Evolutionary conservation across 768 basidiomycete species (phyloP).

Genomic region (Saitozyma sp.): DNA sequence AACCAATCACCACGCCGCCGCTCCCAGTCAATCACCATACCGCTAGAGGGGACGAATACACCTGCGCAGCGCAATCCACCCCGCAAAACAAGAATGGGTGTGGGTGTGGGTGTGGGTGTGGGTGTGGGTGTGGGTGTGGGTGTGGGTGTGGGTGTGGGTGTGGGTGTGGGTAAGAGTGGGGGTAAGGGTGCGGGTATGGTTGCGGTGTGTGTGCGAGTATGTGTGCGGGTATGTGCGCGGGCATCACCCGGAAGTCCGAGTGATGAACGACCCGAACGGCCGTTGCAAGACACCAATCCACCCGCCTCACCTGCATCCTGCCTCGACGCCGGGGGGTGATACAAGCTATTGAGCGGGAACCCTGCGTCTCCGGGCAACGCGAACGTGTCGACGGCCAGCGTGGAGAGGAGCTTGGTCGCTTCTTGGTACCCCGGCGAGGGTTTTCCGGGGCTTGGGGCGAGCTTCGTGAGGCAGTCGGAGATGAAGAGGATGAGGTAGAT

Average conservation of each 20-base stretch:
- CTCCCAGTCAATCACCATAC: no score
- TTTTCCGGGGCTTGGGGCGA: constrained; percentile 63
- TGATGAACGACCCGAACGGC: neutral
- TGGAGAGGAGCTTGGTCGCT: constrained; percentile 85
- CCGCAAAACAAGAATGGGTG: no score
- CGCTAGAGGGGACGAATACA: no score
- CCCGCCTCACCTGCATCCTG: constrained; percentile 68
- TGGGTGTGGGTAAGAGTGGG: no score
- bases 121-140: no score
- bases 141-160: no score
- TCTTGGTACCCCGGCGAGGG: constrained; percentile 60
- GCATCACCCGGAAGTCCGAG: no score
- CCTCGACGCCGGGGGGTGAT: constrained; percentile 73
- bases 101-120: no score
- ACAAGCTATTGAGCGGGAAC: constrained; percentile 89
- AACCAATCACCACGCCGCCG: no score
- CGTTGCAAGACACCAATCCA: neutral
- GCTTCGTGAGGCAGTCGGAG: constrained; percentile 91
- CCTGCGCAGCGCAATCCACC: no score
- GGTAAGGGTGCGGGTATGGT: neutral
- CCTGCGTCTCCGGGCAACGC: constrained; percentile 93
- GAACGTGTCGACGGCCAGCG: constrained; percentile 89
- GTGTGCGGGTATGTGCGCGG: no score
- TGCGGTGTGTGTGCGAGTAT: no score
- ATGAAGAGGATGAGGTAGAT: constrained; percentile 97